These are phyloP conservation scores for Rutidosis leptorrhynchoides DNA, from an alignment of 129 eudicot genomes.

Conservation along the genomic window DNA sequence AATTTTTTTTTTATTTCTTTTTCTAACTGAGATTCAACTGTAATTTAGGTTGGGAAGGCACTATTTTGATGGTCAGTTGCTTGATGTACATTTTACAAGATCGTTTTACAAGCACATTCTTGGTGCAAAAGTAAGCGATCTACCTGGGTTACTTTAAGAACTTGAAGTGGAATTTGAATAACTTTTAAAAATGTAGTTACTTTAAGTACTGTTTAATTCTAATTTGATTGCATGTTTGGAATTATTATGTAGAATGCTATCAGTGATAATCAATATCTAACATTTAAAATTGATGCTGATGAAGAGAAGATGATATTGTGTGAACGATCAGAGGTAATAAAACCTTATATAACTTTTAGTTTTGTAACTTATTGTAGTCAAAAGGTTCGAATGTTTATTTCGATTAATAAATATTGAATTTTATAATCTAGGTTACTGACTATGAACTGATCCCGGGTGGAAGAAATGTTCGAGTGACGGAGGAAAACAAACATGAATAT, in stretches of 20 bases:
- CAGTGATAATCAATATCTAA: slow-evolving; percentile 75
- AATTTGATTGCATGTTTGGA: slow-evolving; percentile 7
- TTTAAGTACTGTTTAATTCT: slow-evolving; percentile 5
- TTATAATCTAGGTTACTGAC: slow-evolving; percentile 71
- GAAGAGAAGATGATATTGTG: slow-evolving; percentile 91
- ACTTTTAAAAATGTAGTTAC: neutral
- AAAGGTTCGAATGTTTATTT: neutral
- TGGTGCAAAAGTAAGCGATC: slow-evolving; percentile 93
- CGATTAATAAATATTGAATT: slow-evolving; percentile 8
- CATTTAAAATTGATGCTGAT: slow-evolving; percentile 98
- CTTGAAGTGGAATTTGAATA: slow-evolving; percentile 59
- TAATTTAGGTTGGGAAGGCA: slow-evolving; percentile 86
- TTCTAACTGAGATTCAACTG: slow-evolving; percentile 9
- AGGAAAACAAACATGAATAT: slow-evolving; percentile 91
- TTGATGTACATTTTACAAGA: slow-evolving; percentile 96
- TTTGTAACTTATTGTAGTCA: neutral
- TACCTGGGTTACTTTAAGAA: slow-evolving; percentile 97
- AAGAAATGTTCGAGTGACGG: slow-evolving; percentile 90
- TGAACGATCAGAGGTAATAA: slow-evolving; percentile 77
- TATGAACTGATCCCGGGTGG: slow-evolving; percentile 95
- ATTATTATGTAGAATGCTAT: slow-evolving; percentile 77
- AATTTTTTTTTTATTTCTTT: too few species aligned
- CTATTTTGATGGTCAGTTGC: slow-evolving; percentile 92
- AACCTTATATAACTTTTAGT: slow-evolving; percentile 7
- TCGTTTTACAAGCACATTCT: slow-evolving; percentile 98